Base-by-base conservation (phyloP, 1,139 yeast species). In the Hyphopichia buzzinii region DNA sequence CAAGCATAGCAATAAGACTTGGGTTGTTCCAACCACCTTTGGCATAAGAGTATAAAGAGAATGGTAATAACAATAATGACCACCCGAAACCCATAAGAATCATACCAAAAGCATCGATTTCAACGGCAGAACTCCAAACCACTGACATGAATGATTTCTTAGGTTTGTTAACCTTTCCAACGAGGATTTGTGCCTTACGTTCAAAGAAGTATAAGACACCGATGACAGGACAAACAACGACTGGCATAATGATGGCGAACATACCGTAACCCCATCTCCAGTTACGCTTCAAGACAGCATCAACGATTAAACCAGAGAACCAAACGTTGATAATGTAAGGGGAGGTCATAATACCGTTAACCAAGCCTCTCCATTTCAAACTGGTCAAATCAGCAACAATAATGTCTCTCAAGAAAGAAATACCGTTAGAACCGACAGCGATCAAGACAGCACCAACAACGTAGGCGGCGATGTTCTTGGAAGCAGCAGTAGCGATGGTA, bases 251-350 rank as follows among this genome's bases (percentile, higher is more conserved):
- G 29, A 64, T 59, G 17, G 64, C 58, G 44, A 62, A 64, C 67
- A 62, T 62, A 36, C 69, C 69, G 39, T 58, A 64, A 31, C 68
- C 69, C 69, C 69, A 64, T 51, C 68, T 55, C 70, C 70, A 64
- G 39, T 58, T 60, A 10, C 36, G 28, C n/a, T 39, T 41, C 16
- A 51, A 37, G 16, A 60, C 39, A 16, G 54, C 50, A 2, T 48
- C 44, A 13, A 52, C 62, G 35, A 60, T 58, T 12, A 48, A 46
- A 26, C 62, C 62, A 4, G 64, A 47, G 32, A 56, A 49, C 66
- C 66, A 61, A 15, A 54, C 43, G 32, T 52, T 59, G 31, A 55
- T 49, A 33, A 61, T 34, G 33, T 52, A 57, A 14, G 65, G 66
- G 5, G 55, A 38, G 0, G 61, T 31, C 16, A 57, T 37, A 4